These are phyloP conservation scores for Fusarium sp. DNA, from an alignment of 2,329 filamentous ascomycete genomes.

Conservation along the genomic window DNA sequence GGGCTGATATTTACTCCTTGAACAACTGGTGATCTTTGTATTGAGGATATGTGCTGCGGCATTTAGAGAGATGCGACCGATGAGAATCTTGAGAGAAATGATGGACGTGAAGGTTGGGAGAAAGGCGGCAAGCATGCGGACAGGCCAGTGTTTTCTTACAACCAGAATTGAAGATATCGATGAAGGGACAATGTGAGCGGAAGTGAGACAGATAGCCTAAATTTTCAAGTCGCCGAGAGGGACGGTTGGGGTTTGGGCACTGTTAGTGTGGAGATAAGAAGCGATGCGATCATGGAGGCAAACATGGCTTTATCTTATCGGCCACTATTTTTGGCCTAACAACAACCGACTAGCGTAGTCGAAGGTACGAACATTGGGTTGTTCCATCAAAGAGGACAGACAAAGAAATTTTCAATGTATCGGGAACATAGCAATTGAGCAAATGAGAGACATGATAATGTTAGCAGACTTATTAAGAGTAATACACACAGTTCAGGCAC, in stretches of 20 bases:
- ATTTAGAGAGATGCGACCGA: background rate
- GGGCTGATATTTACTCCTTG: background rate
- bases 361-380: too few relatives aligned
- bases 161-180: background rate
- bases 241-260: accelerated
- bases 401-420: background rate
- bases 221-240: too few relatives aligned
- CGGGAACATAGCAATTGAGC: background rate
- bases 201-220: background rate
- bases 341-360: too few relatives aligned
- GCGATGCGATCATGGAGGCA: accelerated
- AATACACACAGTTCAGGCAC: accelerated
- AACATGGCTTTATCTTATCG: accelerated
- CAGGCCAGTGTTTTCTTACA: background rate
- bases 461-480: background rate
- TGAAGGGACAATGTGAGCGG: background rate
- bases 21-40: background rate
- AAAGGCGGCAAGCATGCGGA: too few relatives aligned
- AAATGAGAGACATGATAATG: accelerated
- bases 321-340: background rate
- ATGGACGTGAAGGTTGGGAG: too few relatives aligned
- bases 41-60: background rate
- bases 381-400: background rate
- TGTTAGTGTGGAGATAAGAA: background rate
- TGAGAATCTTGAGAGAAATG: accelerated